Conservation (phyloP, 2,329 filamentous ascomycete species). For the Trichoderma polysporum region DNA sequence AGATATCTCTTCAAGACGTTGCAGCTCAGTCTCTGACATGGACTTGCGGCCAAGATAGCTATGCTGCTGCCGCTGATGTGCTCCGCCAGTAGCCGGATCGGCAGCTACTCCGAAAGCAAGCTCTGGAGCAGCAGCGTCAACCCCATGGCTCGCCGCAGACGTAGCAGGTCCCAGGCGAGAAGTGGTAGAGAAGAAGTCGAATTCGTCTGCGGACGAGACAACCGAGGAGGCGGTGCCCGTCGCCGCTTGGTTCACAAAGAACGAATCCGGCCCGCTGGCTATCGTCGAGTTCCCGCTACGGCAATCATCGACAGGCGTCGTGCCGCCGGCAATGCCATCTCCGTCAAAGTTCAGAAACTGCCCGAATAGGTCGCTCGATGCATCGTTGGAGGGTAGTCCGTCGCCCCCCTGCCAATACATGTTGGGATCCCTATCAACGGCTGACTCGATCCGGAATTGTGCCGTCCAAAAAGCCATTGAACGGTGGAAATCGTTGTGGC, state of each 20-base stretch:
- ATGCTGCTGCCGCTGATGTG: constrained; percentile 24
- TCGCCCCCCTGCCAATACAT: constrained; percentile 39
- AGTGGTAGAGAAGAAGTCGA: constrained; percentile 39
- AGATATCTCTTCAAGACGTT: constrained; percentile 49
- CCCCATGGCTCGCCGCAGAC: constrained; percentile 31
- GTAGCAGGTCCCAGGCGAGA: constrained; percentile 31
- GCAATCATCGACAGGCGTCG: constrained; percentile 24
- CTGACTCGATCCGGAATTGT: constrained; percentile 34
- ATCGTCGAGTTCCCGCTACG: constrained; percentile 25
- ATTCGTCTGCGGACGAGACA: constrained; percentile 38
- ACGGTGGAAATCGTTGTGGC: neutral
- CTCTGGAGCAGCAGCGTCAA: constrained; percentile 33
- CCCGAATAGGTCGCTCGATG: constrained; percentile 37
- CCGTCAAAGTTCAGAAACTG: constrained; percentile 41
- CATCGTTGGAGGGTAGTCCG: constrained; percentile 30
- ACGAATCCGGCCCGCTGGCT: constrained; percentile 30
- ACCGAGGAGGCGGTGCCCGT: constrained; percentile 38
- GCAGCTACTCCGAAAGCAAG: constrained; percentile 27
- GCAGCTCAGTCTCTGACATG: constrained; percentile 50
- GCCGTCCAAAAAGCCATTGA: constrained; percentile 40
- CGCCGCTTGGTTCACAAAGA: constrained; percentile 32
- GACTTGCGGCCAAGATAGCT: constrained; percentile 36
- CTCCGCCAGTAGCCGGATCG: constrained; percentile 20
- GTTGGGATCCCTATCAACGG: constrained; percentile 36
- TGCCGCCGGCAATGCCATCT: constrained; percentile 24